Base-by-base conservation (phyloP, 1,139 yeast species). In the Martiniozyma asiatica region DNA sequence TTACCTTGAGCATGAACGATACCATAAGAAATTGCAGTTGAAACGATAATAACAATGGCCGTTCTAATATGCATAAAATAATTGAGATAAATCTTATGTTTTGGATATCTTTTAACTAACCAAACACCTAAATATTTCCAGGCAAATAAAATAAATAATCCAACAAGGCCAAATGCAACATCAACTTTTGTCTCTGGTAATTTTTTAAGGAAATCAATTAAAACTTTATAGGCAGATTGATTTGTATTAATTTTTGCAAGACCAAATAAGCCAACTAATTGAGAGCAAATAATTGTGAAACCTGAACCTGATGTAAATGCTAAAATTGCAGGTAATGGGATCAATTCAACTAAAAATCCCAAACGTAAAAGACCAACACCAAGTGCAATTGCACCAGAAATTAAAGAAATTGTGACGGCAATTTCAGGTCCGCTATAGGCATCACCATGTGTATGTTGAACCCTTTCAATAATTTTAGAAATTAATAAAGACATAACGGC, bases 261-360 rank as follows among this genome's bases (percentile, higher is more conserved):
- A 16, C 97, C 97, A 80, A 87, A 67, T 38, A 87, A 64, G 10
- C 68, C 79, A 2, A 96, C 94, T 7, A 85, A 76, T 58, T 87
- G 96, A 24, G 96, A 95, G 35, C 64, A 56, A 27, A 79, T 63
- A 48, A 87, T 87, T 44, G 64, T 74, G 47, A 87, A 69, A 4
- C 96, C 95, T 9, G 95, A 84, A 34, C 96, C 96, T 23, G 92
- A 69, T 92, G 87, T 87, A 59, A 85, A 87, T 0, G 96, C 97
- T 61, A 85, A 67, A 28, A 87, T 94, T 1, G 95, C 94, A 23
- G 94, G 95, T 44, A 78, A 63, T 6, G 96, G 84, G 45, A 87
- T 84, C 50, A 80, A 74, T 51, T 87, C 97, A 31, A 87, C 71
- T 34, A 87, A 64, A 56, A 87, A 87, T 1, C 96, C 97, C 19